These are phyloP conservation scores for Salisapilia sapeloensis DNA, from an alignment of 352 stramenopile species.

Conservation along the genomic window DNA sequence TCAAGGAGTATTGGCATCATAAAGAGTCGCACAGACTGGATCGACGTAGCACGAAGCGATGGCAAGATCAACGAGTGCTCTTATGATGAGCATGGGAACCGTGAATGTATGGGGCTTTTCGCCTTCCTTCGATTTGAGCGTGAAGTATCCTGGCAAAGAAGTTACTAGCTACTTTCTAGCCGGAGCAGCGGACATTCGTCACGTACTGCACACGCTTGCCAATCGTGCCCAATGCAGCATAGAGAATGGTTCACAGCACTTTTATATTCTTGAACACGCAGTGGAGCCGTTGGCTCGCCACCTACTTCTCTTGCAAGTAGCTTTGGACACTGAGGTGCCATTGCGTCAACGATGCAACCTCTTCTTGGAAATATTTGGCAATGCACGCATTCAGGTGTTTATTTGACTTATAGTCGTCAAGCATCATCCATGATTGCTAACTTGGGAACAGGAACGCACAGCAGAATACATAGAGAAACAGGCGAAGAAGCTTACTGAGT, in stretches of 20 bases:
- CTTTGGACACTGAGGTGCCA: slow-evolving; percentile 75
- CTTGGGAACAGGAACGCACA: slow-evolving; percentile 65
- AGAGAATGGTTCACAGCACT: slow-evolving; percentile 28
- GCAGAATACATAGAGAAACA: slow-evolving; percentile 68
- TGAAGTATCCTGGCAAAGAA: slow-evolving; percentile 4
- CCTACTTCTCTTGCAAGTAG: slow-evolving; percentile 78
- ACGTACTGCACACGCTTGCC: slow-evolving; percentile 39
- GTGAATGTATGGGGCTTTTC: slow-evolving; percentile 81
- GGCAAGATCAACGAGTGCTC: slow-evolving; percentile 25
- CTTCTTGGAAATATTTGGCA: slow-evolving; percentile 91
- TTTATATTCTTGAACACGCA: slow-evolving; percentile 82
- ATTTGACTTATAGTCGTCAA: slow-evolving; percentile 1
- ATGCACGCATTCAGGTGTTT: slow-evolving; percentile 65
- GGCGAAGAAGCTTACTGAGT: slow-evolving; percentile 37
- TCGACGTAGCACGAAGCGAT: too few species aligned
- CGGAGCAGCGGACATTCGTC: slow-evolving; percentile 59
- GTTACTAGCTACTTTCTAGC: slow-evolving; percentile 43
- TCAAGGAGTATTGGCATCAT: too few species aligned
- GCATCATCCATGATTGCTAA: background rate
- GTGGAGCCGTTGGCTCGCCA: slow-evolving; percentile 79
- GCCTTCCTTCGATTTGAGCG: slow-evolving; percentile 41
- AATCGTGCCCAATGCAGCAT: slow-evolving; percentile 16
- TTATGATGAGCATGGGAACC: slow-evolving; percentile 65
- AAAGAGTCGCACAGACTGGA: too few species aligned
- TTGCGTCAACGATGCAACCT: slow-evolving; percentile 77